phyloP scores from a whole-genome alignment of 2,329 filamentous ascomycete species.

The Metarhizium brunneum region DNA sequence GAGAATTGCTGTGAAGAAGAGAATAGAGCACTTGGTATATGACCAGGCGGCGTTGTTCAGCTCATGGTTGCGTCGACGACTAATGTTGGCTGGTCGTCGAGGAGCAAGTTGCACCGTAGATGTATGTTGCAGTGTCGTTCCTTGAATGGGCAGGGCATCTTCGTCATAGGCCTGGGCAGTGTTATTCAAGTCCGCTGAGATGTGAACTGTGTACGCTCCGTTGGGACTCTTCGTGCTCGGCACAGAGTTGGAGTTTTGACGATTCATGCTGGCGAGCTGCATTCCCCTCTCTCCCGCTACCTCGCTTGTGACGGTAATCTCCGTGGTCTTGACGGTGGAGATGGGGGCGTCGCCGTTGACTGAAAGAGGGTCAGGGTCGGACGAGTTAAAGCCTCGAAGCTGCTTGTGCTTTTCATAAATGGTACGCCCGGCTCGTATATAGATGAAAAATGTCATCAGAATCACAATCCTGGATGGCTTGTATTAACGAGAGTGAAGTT shows the following conservation, averaged over 20 bases:
- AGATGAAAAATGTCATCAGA: conserved; percentile 52
- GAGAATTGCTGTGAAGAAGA: conserved; percentile 63
- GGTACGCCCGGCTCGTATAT: conserved; percentile 54
- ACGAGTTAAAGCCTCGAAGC: conserved; percentile 44
- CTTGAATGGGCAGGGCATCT: conserved; percentile 18
- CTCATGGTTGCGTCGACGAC: conserved; percentile 34
- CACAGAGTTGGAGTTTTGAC: conserved; percentile 9
- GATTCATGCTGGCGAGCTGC: conserved; percentile 15
- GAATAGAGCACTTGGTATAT: conserved; percentile 60
- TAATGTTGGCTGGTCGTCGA: conserved; percentile 16
- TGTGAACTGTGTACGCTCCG: conserved; percentile 41
- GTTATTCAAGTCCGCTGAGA: conserved; percentile 26
- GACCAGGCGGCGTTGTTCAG: conserved; percentile 57
- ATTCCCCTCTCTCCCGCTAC: conserved; percentile 13
- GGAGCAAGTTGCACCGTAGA: conserved; percentile 9
- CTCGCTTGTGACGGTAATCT: conserved; percentile 55
- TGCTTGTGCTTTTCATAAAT: conserved; percentile 60
- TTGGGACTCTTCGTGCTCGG: conserved; percentile 8
- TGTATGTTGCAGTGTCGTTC: conserved; percentile 11
- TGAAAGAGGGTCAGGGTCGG: conserved; percentile 29
- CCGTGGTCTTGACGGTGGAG: conserved; percentile 46
- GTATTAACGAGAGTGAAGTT: not conserved
- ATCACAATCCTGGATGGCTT: conserved; percentile 45
- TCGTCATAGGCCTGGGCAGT: conserved; percentile 11
- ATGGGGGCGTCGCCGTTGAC: conserved; percentile 33